These are phyloP conservation scores for Apophysomyces trapeziformis DNA, from an alignment of 371 early-diverging fungal genomes.

Conservation along the genomic window DNA sequence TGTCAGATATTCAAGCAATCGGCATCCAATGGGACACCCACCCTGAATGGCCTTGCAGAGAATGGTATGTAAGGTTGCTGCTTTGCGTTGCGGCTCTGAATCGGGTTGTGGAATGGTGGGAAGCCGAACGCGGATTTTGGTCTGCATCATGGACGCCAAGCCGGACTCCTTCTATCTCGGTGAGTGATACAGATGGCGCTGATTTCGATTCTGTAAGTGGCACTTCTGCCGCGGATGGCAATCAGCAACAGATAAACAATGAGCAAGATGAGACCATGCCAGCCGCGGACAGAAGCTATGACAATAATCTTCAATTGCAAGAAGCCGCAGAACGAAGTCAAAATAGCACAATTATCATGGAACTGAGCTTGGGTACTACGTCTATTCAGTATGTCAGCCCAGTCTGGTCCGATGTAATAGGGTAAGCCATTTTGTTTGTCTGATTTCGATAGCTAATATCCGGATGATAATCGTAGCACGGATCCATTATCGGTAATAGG, in stretches of 20 bases:
- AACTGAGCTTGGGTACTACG: conserved; percentile 55
- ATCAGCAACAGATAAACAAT: not conserved
- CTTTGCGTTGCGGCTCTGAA: conserved; percentile 62
- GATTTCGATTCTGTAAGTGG: conserved; percentile 23
- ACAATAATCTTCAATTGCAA: conserved; percentile 48
- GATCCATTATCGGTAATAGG: conserved; percentile 55
- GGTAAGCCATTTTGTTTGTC: conserved; percentile 40
- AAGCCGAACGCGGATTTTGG: conserved; percentile 58
- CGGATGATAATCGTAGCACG: conserved; percentile 28
- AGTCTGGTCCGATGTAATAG: conserved; percentile 61
- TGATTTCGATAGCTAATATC: not conserved
- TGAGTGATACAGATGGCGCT: conserved; percentile 21
- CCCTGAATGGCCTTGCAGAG: conserved; percentile 62
- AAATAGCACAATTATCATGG: conserved; percentile 66
- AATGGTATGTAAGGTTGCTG: conserved; percentile 59
- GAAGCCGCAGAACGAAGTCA: conserved; percentile 61
- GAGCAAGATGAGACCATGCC: conserved; percentile 3
- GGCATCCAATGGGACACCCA: conserved; percentile 58
- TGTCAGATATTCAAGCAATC: conserved; percentile 54
- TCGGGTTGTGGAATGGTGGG: conserved; percentile 69
- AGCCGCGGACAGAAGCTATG: conserved; percentile 18
- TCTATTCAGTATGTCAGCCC: conserved; percentile 63
- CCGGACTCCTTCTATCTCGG: conserved; percentile 10
- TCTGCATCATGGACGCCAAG: conserved; percentile 20
- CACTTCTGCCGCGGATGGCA: conserved; percentile 9